Evolutionary conservation across 1,139 yeast genomes (phyloP), one percentile per base, ranked within the genome.

Genomic region (Candida glucosophila): DNA sequence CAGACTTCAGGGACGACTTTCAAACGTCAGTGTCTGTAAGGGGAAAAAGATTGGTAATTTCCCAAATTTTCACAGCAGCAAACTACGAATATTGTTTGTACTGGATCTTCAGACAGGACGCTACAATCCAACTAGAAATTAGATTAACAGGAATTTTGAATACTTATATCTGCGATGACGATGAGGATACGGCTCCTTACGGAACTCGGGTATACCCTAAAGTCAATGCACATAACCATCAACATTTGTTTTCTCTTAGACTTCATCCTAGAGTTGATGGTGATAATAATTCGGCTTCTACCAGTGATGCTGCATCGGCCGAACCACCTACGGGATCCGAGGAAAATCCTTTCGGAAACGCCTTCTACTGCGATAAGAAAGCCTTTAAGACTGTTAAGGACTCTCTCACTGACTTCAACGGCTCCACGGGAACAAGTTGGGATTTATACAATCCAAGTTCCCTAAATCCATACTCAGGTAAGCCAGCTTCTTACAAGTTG

Each of bases 41-140:
- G 57, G 81, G 83, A 30, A 77, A 79, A 41, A 75, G 70, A 52
- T 68, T 80, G 50, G 69, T 80, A 35, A 58, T 80, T 30, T 77
- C 88, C 14, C 90, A 80, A 55, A 77, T 80, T 47, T 80, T 79
- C 56, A 80, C 92, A 25, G 90, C 90, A 42, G 85, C 88, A 24
- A 80, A 80, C 63, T 80, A 80, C 52, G 92, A 81, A 57, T 80
- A 80, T 59, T 77, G 86, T 55, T 64, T 80, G 46, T 80, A 80
- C 64, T 80, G 86, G 86, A 73, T 67, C 36, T 76, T 80, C 54
- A 72, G 80, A 62, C 88, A 78, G 56, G 92, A 80, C 52, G 92
- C 88, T 44, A 74, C 86, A 25, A 77, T 80, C 51, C 77, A 77
- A 52, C 66, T 80, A 41, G 92, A 80, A 49, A 62, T 81, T 40